Percentiles rank a stretch among this genome's conserved stretches.
phyloP scores from a whole-genome alignment of 2,329 filamentous ascomycete genomes.

The Cryphonectria japonica region DNA sequence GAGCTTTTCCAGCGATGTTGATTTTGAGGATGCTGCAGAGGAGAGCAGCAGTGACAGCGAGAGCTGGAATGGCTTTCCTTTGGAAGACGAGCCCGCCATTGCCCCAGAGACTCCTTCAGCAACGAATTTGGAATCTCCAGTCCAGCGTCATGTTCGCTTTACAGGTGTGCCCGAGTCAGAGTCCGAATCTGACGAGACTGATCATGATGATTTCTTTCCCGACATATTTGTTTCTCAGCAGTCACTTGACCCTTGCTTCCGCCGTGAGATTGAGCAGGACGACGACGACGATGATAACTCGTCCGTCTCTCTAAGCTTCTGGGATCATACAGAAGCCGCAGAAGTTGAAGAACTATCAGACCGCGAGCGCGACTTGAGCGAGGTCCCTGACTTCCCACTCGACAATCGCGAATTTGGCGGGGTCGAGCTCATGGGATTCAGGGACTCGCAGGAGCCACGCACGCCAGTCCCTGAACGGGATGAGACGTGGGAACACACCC shows the following conservation, averaged over 20 bases:
- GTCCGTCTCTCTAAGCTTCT: constrained; percentile 62
- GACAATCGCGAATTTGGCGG: constrained; percentile 9
- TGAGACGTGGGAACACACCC: neutral
- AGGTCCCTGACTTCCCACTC: neutral
- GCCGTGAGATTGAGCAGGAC: constrained; percentile 73
- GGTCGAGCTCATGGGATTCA: neutral
- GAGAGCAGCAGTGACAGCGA: constrained; percentile 46
- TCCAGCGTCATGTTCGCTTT: constrained; percentile 75
- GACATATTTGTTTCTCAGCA: constrained; percentile 80
- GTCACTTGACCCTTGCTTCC: constrained; percentile 71
- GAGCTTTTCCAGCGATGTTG: constrained; percentile 3
- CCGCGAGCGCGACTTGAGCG: neutral
- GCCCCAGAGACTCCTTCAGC: constrained; percentile 14
- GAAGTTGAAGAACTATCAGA: constrained; percentile 39
- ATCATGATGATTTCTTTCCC: constrained; percentile 69
- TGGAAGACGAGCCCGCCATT: constrained; percentile 32
- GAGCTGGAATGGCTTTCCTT: constrained; percentile 50
- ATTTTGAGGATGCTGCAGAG: constrained; percentile 45
- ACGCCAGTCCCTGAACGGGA: neutral
- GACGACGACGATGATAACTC: constrained; percentile 52
- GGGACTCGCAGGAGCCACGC: neutral
- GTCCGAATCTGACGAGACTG: constrained; percentile 63
- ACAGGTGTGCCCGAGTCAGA: constrained; percentile 68
- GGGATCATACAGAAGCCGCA: constrained; percentile 61
- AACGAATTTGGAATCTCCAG: constrained; percentile 24